Evolutionary conservation across 495 filamentous ascomycete genomes (phyloP).

Genomic region (Lepidopterella palustris): DNA sequence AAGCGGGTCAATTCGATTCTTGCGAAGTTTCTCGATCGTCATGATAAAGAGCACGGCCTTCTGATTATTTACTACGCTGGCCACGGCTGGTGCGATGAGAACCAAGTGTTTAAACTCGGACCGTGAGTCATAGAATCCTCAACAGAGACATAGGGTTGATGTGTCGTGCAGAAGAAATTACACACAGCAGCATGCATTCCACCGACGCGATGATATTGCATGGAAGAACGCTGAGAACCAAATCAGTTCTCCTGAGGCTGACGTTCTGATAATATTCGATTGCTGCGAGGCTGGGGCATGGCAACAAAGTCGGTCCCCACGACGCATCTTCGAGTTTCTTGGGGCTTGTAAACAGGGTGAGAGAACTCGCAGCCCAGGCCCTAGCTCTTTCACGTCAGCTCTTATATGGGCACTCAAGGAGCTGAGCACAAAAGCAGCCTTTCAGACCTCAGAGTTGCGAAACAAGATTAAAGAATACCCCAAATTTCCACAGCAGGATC

Average conservation of each 20-base stretch:
- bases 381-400: slow-evolving; percentile 9
- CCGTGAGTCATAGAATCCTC: not conserved
- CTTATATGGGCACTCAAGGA: slow-evolving; percentile 11
- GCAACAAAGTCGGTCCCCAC: not conserved
- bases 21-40: slow-evolving; percentile 6
- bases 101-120: not conserved
- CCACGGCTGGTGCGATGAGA: slow-evolving; percentile 15
- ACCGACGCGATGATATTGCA: not conserved
- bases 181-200: not conserved
- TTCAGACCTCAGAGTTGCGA: not conserved
- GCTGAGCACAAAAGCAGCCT: not conserved
- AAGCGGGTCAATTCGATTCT: slow-evolving; percentile 11
- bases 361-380: not conserved
- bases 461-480: slow-evolving; percentile 7
- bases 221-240: slow-evolving; percentile 20
- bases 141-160: not conserved
- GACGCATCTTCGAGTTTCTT: slow-evolving; percentile 8
- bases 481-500: not conserved
- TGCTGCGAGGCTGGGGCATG: slow-evolving; percentile 25
- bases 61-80: slow-evolving; percentile 29
- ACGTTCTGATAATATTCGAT: slow-evolving; percentile 28
- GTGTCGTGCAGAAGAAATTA: not conserved
- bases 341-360: slow-evolving; percentile 4
- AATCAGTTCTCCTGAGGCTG: slow-evolving; percentile 7
- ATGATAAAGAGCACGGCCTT: slow-evolving; percentile 13